Conservation (phyloP, 495 filamentous ascomycete genomes). For the Platismatia glauca region DNA sequence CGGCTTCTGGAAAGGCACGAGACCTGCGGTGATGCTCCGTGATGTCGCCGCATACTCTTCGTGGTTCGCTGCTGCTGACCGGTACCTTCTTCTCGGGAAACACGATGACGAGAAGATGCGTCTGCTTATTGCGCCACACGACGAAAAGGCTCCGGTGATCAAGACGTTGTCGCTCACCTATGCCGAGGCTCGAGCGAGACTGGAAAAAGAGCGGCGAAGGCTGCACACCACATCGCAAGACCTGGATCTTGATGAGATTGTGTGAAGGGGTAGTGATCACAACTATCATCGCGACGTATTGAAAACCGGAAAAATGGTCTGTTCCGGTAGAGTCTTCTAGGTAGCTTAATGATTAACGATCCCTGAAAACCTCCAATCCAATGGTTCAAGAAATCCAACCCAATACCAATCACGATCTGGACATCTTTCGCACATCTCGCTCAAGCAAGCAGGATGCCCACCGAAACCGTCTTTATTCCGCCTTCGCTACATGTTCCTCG, state of each 20-base stretch:
- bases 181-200: background rate
- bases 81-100: background rate
- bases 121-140: background rate
- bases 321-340: too few species aligned
- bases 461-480: too few species aligned
- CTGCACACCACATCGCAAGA: background rate
- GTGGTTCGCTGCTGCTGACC: background rate
- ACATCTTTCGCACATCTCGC: too few species aligned
- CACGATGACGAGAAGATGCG: conserved; percentile 2
- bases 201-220: background rate
- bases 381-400: too few species aligned
- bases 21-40: background rate
- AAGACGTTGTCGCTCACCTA: background rate
- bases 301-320: too few species aligned
- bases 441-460: too few species aligned
- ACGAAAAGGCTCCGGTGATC: background rate
- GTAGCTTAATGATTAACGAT: too few species aligned
- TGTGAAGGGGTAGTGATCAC: background rate
- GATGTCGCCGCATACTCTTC: background rate
- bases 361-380: too few species aligned
- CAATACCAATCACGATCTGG: too few species aligned
- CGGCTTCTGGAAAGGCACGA: background rate
- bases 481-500: too few species aligned
- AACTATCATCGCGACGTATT: too few species aligned
- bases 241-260: background rate